phyloP scores from a whole-genome alignment of 2,329 filamentous ascomycete species.

The Westerdykella sp. region DNA sequence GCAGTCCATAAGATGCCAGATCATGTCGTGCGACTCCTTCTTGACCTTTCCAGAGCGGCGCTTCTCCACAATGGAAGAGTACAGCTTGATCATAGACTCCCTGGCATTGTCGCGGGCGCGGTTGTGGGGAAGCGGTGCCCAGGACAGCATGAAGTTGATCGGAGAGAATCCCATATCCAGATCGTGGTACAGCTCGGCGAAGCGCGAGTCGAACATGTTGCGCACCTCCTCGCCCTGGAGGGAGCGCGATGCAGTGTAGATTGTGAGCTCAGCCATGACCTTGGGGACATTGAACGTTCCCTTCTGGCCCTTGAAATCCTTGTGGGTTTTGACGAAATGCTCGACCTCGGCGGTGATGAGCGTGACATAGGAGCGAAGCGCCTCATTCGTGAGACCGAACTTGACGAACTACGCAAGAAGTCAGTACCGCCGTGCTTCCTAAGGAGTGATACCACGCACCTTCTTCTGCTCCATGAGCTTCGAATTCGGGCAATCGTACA shows the following conservation, averaged over 20 bases:
- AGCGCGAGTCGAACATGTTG: slow-evolving; percentile 69
- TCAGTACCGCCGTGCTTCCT: slow-evolving; percentile 3
- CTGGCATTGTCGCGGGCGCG: slow-evolving; percentile 73
- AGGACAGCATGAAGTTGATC: slow-evolving; percentile 85
- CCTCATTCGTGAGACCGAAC: slow-evolving; percentile 67
- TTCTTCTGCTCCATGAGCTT: slow-evolving; percentile 97
- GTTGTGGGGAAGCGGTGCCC: slow-evolving; percentile 85
- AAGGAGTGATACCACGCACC: slow-evolving; percentile 43
- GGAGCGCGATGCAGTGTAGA: slow-evolving; percentile 80
- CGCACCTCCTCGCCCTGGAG: slow-evolving; percentile 81
- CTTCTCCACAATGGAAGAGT: slow-evolving; percentile 73
- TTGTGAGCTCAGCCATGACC: slow-evolving; percentile 78
- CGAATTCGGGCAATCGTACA: slow-evolving; percentile 84
- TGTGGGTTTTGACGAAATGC: slow-evolving; percentile 62
- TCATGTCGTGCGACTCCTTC: slow-evolving; percentile 63
- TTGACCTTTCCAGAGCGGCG: slow-evolving; percentile 53
- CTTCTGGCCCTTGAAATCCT: slow-evolving; percentile 60
- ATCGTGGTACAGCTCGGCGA: slow-evolving; percentile 79
- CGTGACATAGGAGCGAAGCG: slow-evolving; percentile 69
- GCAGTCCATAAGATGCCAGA: slow-evolving; percentile 83
- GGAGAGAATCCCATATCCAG: slow-evolving; percentile 85
- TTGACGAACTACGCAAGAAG: slow-evolving; percentile 61
- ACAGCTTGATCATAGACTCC: slow-evolving; percentile 71
- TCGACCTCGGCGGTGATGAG: slow-evolving; percentile 71
- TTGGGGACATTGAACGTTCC: slow-evolving; percentile 67